A percentile compares a stretch with the other conserved stretches of the same genome.
Evolutionary conservation across 2,329 filamentous ascomycete species (phyloP).

Genomic region (Paraphaeosphaeria sporulosa): DNA sequence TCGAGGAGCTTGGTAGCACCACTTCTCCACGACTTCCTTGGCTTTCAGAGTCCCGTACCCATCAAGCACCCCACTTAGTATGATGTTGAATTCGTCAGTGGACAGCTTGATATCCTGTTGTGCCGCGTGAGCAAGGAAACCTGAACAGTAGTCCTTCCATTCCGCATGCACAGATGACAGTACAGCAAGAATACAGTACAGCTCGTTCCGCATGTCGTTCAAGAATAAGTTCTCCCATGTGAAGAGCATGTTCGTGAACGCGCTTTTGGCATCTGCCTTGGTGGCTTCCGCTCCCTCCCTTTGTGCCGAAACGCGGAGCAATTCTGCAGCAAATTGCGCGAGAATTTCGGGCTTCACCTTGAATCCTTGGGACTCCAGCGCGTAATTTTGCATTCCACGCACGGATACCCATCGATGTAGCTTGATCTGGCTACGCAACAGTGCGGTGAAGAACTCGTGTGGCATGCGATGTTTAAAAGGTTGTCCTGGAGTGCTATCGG

Average conservation of each 20-base stretch:
- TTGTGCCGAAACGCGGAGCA: constrained; percentile 33
- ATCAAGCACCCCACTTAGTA: constrained; percentile 64
- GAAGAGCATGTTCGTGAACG: constrained; percentile 41
- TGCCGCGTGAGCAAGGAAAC: constrained; percentile 38
- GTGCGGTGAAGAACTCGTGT: constrained; percentile 45
- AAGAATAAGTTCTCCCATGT: constrained; percentile 40
- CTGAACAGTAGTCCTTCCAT: constrained; percentile 40
- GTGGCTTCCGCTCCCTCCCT: constrained; percentile 14
- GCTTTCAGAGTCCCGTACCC: constrained; percentile 58
- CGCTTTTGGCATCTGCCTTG: constrained; percentile 26
- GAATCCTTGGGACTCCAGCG: constrained; percentile 33
- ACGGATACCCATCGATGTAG: constrained; percentile 52
- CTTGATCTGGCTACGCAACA: constrained; percentile 54
- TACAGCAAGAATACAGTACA: constrained; percentile 42
- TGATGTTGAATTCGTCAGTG: constrained; percentile 56
- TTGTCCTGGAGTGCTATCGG: constrained; percentile 27
- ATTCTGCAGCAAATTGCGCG: constrained; percentile 38
- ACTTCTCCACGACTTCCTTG: constrained; percentile 57
- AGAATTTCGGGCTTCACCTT: constrained; percentile 37
- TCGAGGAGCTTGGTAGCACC: constrained; percentile 45
- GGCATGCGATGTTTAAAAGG: constrained; percentile 39
- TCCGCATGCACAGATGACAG: constrained; percentile 36
- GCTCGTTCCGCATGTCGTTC: constrained; percentile 32
- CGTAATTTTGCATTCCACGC: constrained; percentile 46
- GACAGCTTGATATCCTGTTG: constrained; percentile 37